Conservation (phyloP, 192 early-diverging fungal species). For the Coemansia sp. region DNA sequence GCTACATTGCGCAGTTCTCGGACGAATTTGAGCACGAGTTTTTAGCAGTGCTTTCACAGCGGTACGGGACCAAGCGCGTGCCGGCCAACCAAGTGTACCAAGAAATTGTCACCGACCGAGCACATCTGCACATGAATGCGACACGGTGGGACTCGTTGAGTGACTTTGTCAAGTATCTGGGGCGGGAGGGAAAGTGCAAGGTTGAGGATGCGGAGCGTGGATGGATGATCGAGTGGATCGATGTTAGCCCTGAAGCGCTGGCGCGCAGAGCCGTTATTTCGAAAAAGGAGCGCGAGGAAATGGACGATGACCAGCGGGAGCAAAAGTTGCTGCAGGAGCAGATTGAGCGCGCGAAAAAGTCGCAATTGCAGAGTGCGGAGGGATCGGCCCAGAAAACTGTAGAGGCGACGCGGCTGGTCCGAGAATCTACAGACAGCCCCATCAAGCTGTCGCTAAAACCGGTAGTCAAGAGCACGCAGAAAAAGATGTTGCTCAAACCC, state of each 20-base stretch:
- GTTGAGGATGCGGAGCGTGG: constrained; percentile 92
- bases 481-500: constrained; percentile 4
- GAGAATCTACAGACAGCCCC: constrained; percentile 16
- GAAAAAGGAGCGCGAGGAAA: constrained; percentile 77
- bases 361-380: constrained; percentile 2
- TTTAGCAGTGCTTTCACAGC: constrained; percentile 74
- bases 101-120: constrained; percentile 87
- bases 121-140: constrained; percentile 96
- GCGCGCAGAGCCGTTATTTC: constrained; percentile 69
- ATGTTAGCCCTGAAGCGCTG: constrained; percentile 84
- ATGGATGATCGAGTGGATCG: constrained; percentile 89
- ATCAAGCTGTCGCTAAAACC: constrained; percentile 30
- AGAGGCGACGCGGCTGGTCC: constrained; percentile 27
- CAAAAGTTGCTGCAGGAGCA: constrained; percentile 76
- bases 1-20: constrained; percentile 75
- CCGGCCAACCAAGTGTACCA: constrained; percentile 96
- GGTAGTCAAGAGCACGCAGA: constrained; percentile 4
- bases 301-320: constrained; percentile 86
- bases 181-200: constrained; percentile 73
- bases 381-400: not conserved
- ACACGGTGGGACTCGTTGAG: constrained; percentile 89
- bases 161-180: constrained; percentile 86
- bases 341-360: constrained; percentile 71
- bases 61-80: constrained; percentile 80
- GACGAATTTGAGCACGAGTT: constrained; percentile 83